These are phyloP conservation scores for Euphorbia peplus DNA, from an alignment of 345 rosid species.

Conservation along the genomic window DNA sequence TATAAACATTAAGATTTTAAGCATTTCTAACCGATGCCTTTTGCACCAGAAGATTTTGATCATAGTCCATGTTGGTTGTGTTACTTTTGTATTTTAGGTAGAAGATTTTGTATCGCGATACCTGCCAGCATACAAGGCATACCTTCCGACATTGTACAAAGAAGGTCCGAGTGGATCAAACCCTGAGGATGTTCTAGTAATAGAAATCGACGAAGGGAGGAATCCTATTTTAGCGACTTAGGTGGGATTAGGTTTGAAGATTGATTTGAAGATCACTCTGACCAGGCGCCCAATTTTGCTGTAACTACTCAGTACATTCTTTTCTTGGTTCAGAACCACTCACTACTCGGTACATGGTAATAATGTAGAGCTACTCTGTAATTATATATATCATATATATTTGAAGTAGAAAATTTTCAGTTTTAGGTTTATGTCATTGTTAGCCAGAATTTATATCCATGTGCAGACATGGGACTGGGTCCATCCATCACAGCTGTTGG, in stretches of 20 bases:
- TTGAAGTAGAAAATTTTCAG: background rate
- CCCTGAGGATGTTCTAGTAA: constrained; percentile 49
- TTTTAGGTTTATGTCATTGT: background rate
- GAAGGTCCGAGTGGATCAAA: constrained; percentile 92
- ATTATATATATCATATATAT: background rate
- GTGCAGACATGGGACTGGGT: background rate
- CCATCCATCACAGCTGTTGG: background rate
- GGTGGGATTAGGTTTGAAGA: background rate
- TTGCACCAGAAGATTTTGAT: background rate
- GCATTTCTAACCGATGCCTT: too few relatives aligned
- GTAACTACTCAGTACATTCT: background rate
- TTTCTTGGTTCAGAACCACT: too few relatives aligned
- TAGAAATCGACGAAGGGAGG: constrained; percentile 83
- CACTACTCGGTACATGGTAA: too few relatives aligned
- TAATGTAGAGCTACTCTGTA: constrained; percentile 1
- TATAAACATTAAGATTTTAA: too few relatives aligned
- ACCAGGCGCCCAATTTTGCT: constrained; percentile 15
- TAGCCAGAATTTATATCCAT: background rate
- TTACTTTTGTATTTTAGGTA: constrained; percentile 44
- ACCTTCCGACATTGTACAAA: constrained; percentile 72
- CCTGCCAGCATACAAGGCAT: constrained; percentile 85
- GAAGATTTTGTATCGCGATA: constrained; percentile 89
- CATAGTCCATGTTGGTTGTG: background rate
- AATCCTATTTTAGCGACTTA: constrained; percentile 58
- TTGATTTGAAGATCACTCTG: background rate